A percentile compares a stretch with the other conserved stretches of the same genome.
phyloP scores from a whole-genome alignment of 768 basidiomycete species.

The Termitomyces sp. region DNA sequence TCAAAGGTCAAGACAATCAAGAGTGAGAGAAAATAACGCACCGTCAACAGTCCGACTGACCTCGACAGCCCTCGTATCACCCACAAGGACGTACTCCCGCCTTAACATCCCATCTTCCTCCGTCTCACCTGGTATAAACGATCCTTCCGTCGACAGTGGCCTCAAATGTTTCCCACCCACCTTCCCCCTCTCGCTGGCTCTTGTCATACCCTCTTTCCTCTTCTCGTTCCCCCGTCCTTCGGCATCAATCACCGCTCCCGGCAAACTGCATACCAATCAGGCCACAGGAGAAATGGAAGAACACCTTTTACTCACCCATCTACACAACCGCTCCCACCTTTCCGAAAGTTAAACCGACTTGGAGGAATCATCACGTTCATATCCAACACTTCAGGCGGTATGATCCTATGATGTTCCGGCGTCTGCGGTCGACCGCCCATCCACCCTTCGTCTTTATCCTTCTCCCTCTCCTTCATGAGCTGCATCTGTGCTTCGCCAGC shows the following conservation, averaged over 20 bases:
- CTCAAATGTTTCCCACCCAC: slow-evolving; percentile 13
- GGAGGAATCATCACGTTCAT: slow-evolving; percentile 42
- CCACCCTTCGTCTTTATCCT: slow-evolving; percentile 22
- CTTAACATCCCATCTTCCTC: slow-evolving; percentile 78
- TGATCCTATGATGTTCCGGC: slow-evolving; percentile 46
- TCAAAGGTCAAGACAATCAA: neutral
- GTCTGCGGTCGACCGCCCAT: slow-evolving; percentile 4
- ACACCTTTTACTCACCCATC: slow-evolving; percentile 18
- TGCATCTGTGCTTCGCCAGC: neutral
- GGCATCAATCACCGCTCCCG: neutral
- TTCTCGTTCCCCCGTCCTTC: neutral
- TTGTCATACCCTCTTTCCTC: neutral
- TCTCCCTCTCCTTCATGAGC: slow-evolving; percentile 16
- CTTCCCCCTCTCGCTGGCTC: neutral
- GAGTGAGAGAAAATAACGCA: slow-evolving; percentile 24
- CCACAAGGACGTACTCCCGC: slow-evolving; percentile 92
- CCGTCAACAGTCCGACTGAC: slow-evolving; percentile 92
- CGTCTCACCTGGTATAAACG: slow-evolving; percentile 75
- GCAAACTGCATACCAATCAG: neutral
- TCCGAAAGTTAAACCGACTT: slow-evolving; percentile 71
- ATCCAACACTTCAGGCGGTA: slow-evolving; percentile 25
- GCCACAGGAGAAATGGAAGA: neutral
- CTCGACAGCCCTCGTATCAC: slow-evolving; percentile 84
- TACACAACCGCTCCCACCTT: slow-evolving; percentile 14
- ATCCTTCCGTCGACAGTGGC: slow-evolving; percentile 51